Evolutionary conservation across 768 basidiomycete species (phyloP), one percentile per base, ranked within the genome.

Genomic region (Dioszegia crocea): DNA sequence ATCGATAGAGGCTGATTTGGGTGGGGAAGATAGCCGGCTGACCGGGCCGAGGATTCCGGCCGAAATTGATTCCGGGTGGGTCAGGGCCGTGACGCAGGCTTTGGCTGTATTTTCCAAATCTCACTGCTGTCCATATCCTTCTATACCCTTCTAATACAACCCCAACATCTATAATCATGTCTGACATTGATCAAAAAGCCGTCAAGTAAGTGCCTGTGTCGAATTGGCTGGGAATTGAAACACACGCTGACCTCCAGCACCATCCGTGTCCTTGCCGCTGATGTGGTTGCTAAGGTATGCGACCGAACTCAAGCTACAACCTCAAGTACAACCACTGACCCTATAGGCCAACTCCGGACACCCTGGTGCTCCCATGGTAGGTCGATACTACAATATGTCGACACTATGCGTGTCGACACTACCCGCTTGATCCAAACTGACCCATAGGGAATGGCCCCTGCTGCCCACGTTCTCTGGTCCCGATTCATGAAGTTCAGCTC

Each of bases 281-380:
- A 78, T 74, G 73, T 76, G 21, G 76, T 78, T 43, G 67, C 59
- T 62, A 78, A 78, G 73, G 76, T 70, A 30, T 33, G 63, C 57
- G 17, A 16, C 41, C 47, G 19, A 8, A 8, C 19, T 14, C 33
- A 16, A 31, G 6, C 5, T 10, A 17, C 8, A 43, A 9, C 9
- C 40, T 43, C 23, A n/a, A 16, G 29, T 2, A 31, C n/a, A 23
- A 51, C 30, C 23, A 21, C 51, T 59, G 23, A 47, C 47, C 8
- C 23, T 55, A 9, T 48, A 90, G 79, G 88, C 91, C 71, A 94
- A 94, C 84, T 91, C 89, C 67, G 91, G 91, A 58, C 91, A 93
- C 78, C 91, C 89, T 62, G 90, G 90, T 78, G 92, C 92, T 40
- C 91, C 91, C 26, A 87, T 94, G 90, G 91, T 63, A 81, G 84